Evolutionary conservation across 306 rosid genomes (phyloP).

Genomic region (Pachyrhizus erosus): DNA sequence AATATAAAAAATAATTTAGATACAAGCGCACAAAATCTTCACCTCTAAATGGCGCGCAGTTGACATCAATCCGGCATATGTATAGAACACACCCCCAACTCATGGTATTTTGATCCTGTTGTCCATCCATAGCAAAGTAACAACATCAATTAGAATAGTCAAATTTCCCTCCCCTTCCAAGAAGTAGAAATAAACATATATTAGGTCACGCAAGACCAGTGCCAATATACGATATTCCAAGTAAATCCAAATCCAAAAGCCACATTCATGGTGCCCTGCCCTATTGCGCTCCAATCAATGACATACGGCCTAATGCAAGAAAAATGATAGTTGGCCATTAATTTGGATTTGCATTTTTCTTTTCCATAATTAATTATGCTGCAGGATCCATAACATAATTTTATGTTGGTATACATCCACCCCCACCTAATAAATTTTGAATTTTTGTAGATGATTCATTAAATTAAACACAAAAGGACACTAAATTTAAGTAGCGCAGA

Average conservation of each 20-base stretch:
- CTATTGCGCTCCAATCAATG: neutral
- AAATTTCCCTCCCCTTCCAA: neutral
- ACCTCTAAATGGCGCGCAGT: slow-evolving; percentile 24
- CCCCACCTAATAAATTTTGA: neutral
- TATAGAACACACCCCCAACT: slow-evolving; percentile 29
- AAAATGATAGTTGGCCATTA: neutral
- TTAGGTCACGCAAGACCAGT: neutral
- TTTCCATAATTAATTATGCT: neutral
- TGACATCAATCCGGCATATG: neutral
- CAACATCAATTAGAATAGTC: slow-evolving; percentile 27
- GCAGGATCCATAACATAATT: neutral
- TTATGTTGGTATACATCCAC: neutral
- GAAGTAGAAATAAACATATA: neutral
- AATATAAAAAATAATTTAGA: slow-evolving; percentile 29
- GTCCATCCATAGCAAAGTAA: slow-evolving; percentile 37
- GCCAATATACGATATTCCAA: neutral
- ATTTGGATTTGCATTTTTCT: neutral
- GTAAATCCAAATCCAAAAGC: neutral
- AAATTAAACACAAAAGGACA: neutral
- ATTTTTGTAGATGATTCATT: neutral
- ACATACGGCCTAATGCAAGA: neutral
- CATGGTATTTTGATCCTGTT: slow-evolving; percentile 68
- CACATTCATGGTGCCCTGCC: neutral
- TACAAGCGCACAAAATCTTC: slow-evolving; percentile 39
- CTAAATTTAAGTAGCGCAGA: neutral